Evolutionary conservation across 2,329 filamentous ascomycete genomes (phyloP), one percentile per base, ranked within the genome.

Genomic region (Tolypocladium tundrense): DNA sequence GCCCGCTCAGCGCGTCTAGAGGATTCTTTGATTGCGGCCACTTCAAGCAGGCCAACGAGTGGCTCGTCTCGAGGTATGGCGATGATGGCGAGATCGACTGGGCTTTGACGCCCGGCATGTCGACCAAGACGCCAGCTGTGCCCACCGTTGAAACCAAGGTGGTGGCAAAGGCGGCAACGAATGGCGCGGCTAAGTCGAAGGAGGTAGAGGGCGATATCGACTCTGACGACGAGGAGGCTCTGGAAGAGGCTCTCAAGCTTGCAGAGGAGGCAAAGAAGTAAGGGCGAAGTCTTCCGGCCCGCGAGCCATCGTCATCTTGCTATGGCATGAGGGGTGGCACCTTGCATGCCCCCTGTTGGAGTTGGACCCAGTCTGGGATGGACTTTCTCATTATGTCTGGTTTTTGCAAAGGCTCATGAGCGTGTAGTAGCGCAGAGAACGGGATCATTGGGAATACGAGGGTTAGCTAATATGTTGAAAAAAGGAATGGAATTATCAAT

Each of bases 11-110:
- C 73, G 94, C 93, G 4, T 75, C 79, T 16, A 81, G 83, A 57
- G 94, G 94, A 1, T 99, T 91, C 72, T 91, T 90, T 63, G 86
- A 90, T 59, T 92, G 88, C 65, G 84, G 85, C 0, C 91, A 96
- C 73, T 96, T 95, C 71, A 85, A 79, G 62, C 83, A 85, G 74
- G 84, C 89, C 53, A 96, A 96, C 68, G 86, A 89, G 65, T 99
- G 94, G 94, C 77, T 99, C 27, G 77, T 81, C 56, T 72, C 80
- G 64, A 80, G 88, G 59, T 96, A 97, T 72, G 94, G 94, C 0
- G 76, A 81, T n/a, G 87, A 86, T 3, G 87, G 84, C 1, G 83
- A 85, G 66, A 91, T 99, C 66, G 88, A 97, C 71, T 99, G 94
- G 93, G 86, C 88, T 68, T 68, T 87, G 57, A 68, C 66, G 37